Base-by-base conservation (phyloP, 2,329 filamentous ascomycete genomes). In the Helicocarpus griseus region DNA sequence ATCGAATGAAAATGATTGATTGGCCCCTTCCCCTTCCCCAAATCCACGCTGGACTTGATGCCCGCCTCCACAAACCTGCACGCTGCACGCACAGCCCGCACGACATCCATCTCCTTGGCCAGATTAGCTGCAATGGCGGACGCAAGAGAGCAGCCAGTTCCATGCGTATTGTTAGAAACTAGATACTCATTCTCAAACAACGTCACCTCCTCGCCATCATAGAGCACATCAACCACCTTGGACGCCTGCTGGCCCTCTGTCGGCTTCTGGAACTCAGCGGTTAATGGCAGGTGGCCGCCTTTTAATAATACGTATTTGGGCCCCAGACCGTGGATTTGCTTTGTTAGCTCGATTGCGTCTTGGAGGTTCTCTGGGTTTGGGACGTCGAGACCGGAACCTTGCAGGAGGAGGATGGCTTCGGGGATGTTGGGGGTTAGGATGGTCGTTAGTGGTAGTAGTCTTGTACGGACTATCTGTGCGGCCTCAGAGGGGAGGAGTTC, bases 131-230 rank as follows among this genome's bases (percentile, higher is more conserved):
- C 80, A 58, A 85, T 82, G 5, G 82, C 81, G 39, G 81, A 95
- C 38, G 93, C 93, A 54, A 97, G 77, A 8, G 89, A 94, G 64
- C 93, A 98, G 3, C 93, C 93, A 0, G 93, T 97, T 0, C 93
- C 93, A 62, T 98, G 93, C 0, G 91, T 97, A 63, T 91, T 91
- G 54, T 76, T 84, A 7, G 85, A 89, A 8, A 76, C 70, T 56
- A 88, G 76, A 63, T 86, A 96, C 4, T 77, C 75, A 36, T 81
- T 86, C 66, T 89, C 78, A 46, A 95, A 77, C 36, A 81, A 72
- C 1, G 81, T 73, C 0, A 77, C 66, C n/a, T 77, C 67, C 0
- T 71, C 73, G 0, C 76, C 76, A 5, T 87, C 86, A 40, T 81
- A 81, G 4, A 95, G 76, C 3, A 96, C 77, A 63, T 97, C 88